Base-by-base conservation (phyloP, 495 filamentous ascomycete genomes). In the Pseudomonodictys pantanalensis region DNA sequence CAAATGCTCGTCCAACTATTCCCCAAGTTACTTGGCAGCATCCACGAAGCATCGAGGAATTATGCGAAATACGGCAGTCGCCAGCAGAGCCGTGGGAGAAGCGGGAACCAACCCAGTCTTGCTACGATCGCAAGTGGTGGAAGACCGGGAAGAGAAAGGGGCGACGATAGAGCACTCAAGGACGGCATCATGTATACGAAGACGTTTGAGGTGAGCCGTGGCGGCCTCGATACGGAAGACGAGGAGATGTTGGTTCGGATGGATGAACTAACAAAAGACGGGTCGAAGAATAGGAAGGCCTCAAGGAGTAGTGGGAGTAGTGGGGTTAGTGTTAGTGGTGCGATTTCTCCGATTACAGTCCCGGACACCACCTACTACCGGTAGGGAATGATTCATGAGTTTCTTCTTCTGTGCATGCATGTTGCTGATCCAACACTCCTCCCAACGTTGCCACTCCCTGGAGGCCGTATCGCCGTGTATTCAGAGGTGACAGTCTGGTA, bases 1-100 rank as follows among this genome's bases (percentile, higher is more conserved):
- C 50, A 54, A 29, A 28, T 65, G 2, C 56, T 65, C 28, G 56
- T 59, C 42, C 61, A 42, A 7, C 22, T 59, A 39, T 65, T 59
- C 26, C 61, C 61, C 50, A 65, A 45, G 32, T 30, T 54, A 15
- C 33, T 65, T 17, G 60, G 60, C 53, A 57, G 41, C 4, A 52
- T 54, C 1, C 8, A 9, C 12, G 20, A 8, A 35, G 33, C 42
- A 22, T 38, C 33, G 32, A 24, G n/a, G n/a, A n/a, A n/a, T n/a
- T n/a, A n/a, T n/a, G n/a, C n/a, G n/a, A 53, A 54, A 30, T 52
- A 54, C 20, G 39, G 38, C 23, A 53, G 22, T n/a, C n/a, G n/a
- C n/a, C 35, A 25, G 35, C 20, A 59, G 38, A 38, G 48, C 29
- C 8, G 38, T 17, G 30, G 48, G 48, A 52, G 12, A 35, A 11